phyloP scores from a whole-genome alignment of 345 rosid species.

The Diplotaxis tenuifolia region DNA sequence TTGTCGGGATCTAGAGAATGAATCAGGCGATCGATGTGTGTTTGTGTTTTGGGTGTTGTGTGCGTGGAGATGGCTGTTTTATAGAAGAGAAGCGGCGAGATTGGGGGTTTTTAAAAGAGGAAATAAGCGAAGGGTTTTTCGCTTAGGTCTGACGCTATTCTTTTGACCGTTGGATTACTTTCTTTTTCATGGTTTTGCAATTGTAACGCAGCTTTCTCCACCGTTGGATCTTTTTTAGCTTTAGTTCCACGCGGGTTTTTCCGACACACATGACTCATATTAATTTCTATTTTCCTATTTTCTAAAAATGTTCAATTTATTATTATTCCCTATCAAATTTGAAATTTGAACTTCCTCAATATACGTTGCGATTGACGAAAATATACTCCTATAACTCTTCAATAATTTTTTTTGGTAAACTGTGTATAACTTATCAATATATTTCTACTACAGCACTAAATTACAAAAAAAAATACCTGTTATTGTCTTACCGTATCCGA shows the following conservation, averaged over 20 bases:
- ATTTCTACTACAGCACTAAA: background rate
- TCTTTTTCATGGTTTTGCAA: background rate
- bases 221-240: constrained; percentile 45
- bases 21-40: background rate
- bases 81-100: constrained; percentile 9
- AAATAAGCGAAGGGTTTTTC: constrained; percentile 17
- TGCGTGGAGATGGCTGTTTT: background rate
- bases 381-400: too few species aligned
- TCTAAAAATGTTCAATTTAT: background rate
- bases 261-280: background rate
- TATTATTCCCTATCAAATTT: background rate
- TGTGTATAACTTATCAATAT: background rate
- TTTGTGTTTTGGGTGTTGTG: background rate
- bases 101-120: constrained; percentile 22
- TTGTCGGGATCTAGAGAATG: background rate
- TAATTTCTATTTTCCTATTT: background rate
- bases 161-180: constrained; percentile 41
- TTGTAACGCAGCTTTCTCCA: constrained; percentile 13
- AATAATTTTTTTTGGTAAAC: too few species aligned
- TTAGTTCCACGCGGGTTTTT: constrained; percentile 21
- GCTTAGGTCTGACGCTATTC: constrained; percentile 49
- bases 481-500: background rate
- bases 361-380: background rate
- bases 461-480: too few species aligned
- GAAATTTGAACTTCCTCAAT: constrained; percentile 5